phyloP scores from a whole-genome alignment of 176 grass and related monocot species.

The Oryza brachyantha region DNA sequence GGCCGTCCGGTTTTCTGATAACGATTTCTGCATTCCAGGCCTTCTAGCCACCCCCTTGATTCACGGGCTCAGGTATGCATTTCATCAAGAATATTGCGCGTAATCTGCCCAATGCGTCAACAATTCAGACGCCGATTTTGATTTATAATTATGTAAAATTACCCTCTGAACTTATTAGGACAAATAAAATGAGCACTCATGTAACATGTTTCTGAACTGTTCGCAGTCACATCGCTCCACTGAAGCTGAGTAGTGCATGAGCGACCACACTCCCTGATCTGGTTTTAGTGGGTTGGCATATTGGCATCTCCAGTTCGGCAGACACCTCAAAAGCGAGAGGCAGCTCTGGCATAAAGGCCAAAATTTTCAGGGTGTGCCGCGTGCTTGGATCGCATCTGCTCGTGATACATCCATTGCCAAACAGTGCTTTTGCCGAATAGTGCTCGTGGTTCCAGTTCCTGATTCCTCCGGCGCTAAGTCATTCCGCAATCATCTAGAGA shows the following conservation, averaged over 20 bases:
- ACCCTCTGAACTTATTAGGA: background rate
- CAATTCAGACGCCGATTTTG: background rate
- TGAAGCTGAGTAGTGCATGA: background rate
- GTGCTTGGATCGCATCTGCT: background rate
- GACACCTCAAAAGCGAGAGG: conserved; percentile 26
- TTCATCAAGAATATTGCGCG: background rate
- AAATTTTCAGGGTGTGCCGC: background rate
- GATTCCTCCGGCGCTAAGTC: conserved; percentile 40
- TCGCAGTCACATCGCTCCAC: background rate
- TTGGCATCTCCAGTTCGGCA: conserved; percentile 13
- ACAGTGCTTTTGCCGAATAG: background rate
- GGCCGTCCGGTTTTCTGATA: background rate
- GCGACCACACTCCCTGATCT: background rate
- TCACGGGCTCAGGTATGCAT: background rate
- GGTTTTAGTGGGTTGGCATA: conserved; percentile 2
- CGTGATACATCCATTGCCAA: background rate
- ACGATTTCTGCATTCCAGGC: background rate
- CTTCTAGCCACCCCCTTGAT: background rate
- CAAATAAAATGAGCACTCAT: background rate
- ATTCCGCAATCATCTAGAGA: conserved; percentile 25
- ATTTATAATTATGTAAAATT: background rate
- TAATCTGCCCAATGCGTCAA: background rate
- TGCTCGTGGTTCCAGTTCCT: background rate
- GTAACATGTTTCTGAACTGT: background rate
- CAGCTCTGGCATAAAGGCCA: background rate